Base-by-base conservation (phyloP, 1,139 yeast species). In the Pichia sp. region DNA sequence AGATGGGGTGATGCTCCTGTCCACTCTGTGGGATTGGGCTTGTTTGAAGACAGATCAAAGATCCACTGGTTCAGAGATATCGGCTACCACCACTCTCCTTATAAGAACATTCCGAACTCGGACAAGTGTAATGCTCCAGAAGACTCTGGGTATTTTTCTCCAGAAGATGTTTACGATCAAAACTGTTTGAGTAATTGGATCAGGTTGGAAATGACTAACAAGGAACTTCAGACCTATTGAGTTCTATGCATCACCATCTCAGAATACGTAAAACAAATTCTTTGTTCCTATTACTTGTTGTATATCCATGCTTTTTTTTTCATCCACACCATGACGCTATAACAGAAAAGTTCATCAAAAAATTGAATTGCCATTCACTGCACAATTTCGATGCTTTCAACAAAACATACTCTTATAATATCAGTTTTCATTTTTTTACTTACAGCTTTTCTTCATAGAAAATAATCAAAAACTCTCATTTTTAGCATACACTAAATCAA, bases 1-100 rank as follows among this genome's bases (percentile, higher is more conserved):
- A 73, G 97, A 66, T 91, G 97, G 97, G 97, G 97, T 1, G 97
- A 91, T 74, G 97, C 97, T 0, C 96, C 97, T 0, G 84, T 91
- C 2, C 97, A 90, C 67, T 85, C 96, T 2, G 73, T 91, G 34
- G 97, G 93, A 0, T 78, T 87, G 8, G 95, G 89, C 0, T 76
- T 91, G 78, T 75, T 86, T 65, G 73, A 89, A 49, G 78, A 85
- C 55, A 68, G 84, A 6, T 74, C 81, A 4, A 88, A 90, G 55
- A 74, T 91, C 14, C 97, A 91, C 71, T 91, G 91, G 71, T 91
- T 91, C 71, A 73, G 97, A 61, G 97, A 91, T 65, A 85, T 91
- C 62, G 97, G 97, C 0, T 91, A 91, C 69, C 75, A 81, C 54
- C 97, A 91, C 67, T 79, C 93, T 55, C 84, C 85, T 1, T 80